A percentile compares a stretch with the other conserved stretches of the same genome.
These are phyloP conservation scores for Rubus idaeus DNA, from an alignment of 306 rosid genomes.

Conservation along the genomic window DNA sequence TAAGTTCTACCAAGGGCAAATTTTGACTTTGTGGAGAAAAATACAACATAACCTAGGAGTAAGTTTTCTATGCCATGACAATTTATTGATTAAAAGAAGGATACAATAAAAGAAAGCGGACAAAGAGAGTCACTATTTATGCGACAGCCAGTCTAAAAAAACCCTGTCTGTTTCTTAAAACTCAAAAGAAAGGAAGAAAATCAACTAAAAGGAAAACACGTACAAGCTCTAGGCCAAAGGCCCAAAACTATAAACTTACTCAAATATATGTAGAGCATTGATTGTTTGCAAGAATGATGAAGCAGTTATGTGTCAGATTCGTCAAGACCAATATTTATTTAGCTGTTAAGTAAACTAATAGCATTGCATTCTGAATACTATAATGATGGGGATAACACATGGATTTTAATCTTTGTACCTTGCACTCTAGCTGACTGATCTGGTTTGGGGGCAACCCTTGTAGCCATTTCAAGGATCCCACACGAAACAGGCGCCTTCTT, in stretches of 20 bases:
- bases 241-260: neutral
- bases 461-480: constrained; percentile 87
- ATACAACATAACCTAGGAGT: neutral
- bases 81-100: no score
- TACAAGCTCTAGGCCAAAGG: neutral
- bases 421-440: constrained; percentile 64
- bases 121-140: neutral
- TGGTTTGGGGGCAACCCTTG: constrained; percentile 57
- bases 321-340: neutral
- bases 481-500: constrained; percentile 78
- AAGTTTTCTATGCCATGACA: neutral
- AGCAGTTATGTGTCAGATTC: neutral
- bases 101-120: no score
- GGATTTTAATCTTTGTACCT: constrained; percentile 44
- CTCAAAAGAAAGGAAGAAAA: neutral
- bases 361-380: constrained; percentile 6
- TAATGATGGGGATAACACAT: constrained; percentile 7
- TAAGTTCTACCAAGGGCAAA: neutral
- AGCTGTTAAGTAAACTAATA: neutral
- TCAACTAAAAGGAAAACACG: neutral
- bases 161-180: neutral
- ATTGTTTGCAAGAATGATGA: neutral
- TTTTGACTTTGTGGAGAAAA: neutral
- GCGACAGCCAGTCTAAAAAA: neutral
- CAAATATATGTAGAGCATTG: neutral